Evolutionary conservation across 73 alveolate genomes (phyloP).

Genomic region (Paramecium primaurelia): DNA sequence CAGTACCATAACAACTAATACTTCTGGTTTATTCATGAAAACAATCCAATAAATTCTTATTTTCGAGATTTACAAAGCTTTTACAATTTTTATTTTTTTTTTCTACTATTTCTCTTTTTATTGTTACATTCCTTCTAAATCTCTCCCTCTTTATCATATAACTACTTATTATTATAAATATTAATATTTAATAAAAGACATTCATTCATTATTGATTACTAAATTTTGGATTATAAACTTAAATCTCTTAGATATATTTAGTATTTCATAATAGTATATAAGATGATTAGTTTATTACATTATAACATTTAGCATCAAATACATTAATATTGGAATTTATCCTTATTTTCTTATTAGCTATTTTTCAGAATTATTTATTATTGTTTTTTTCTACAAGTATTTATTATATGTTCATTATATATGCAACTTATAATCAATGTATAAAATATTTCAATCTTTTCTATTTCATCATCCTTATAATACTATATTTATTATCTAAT

Average conservation of each 20-base stretch:
- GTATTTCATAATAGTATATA: neutral
- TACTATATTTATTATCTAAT: neutral
- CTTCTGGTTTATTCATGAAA: neutral
- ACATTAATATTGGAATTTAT: neutral
- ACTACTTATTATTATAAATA: neutral
- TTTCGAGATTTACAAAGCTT: neutral
- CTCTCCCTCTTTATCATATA: neutral
- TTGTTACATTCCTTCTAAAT: neutral
- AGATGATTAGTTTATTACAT: neutral
- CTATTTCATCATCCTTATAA: neutral
- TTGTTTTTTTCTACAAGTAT: too few species aligned
- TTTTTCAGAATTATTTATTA: neutral
- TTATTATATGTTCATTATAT: too few species aligned
- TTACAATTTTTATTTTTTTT: neutral
- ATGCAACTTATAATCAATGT: too few species aligned
- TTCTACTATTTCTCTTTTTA: neutral
- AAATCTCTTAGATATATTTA: neutral
- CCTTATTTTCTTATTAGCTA: neutral
- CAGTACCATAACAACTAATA: neutral
- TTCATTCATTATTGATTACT: neutral
- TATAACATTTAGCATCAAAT: too few species aligned
- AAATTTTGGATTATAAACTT: neutral
- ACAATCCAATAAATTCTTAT: neutral
- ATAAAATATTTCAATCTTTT: neutral
- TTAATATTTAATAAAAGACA: neutral